phyloP scores from a whole-genome alignment of 2,329 filamentous ascomycete species.

The Conoideocrella luteorostrata region DNA sequence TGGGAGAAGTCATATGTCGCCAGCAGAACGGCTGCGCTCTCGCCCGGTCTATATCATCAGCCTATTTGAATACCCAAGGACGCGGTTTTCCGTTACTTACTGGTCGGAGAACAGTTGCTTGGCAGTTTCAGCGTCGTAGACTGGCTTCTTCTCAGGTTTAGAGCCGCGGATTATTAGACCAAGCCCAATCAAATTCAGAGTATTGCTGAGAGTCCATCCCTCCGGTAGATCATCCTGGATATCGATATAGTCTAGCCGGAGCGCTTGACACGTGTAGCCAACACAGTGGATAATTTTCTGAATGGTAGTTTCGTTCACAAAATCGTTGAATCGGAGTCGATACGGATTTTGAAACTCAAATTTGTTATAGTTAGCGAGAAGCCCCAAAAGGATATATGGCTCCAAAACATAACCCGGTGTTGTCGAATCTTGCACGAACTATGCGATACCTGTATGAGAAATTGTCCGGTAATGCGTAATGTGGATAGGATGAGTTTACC shows the following conservation, averaged over 20 bases:
- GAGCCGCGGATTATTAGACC: constrained; percentile 66
- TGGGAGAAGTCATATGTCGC: constrained; percentile 90
- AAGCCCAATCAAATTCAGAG: constrained; percentile 78
- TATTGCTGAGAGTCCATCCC: constrained; percentile 77
- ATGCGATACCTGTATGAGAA: constrained; percentile 2
- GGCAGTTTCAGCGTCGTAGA: constrained; percentile 69
- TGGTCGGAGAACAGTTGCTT: constrained; percentile 75
- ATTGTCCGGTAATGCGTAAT: neutral
- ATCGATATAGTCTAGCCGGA: constrained; percentile 72
- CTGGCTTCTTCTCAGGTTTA: constrained; percentile 50
- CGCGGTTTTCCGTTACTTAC: constrained; percentile 48
- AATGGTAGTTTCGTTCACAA: constrained; percentile 87
- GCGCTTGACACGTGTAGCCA: constrained; percentile 60
- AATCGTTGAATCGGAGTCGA: constrained; percentile 83
- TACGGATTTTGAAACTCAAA: constrained; percentile 98
- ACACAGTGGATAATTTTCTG: constrained; percentile 73
- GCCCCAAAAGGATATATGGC: constrained; percentile 75
- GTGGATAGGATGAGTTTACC: constrained; percentile 41
- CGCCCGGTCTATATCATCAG: constrained; percentile 70
- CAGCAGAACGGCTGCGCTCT: constrained; percentile 72
- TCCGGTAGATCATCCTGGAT: constrained; percentile 87
- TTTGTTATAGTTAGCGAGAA: constrained; percentile 97
- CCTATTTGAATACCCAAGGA: too few relatives aligned
- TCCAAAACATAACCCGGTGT: constrained; percentile 57
- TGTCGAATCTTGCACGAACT: constrained; percentile 79